Conservation (phyloP, 2,329 filamentous ascomycete genomes). For the Epicoccum nigrum region DNA sequence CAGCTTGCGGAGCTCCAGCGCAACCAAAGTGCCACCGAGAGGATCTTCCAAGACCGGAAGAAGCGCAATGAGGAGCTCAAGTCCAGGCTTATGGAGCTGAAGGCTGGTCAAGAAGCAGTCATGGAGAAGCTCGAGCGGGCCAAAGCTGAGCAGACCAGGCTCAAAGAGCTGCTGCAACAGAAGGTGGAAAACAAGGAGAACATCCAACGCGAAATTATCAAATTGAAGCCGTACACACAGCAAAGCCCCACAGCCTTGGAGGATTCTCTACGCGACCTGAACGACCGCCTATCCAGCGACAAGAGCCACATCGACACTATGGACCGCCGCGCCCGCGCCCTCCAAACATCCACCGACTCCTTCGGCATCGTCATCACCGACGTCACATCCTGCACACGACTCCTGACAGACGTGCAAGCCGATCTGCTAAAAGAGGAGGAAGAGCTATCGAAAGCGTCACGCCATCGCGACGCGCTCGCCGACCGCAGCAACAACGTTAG, state of each 20-base stretch:
- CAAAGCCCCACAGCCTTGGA: slow-evolving; percentile 87
- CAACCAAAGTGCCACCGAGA: slow-evolving; percentile 80
- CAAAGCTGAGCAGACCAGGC: slow-evolving; percentile 77
- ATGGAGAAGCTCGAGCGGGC: slow-evolving; percentile 81
- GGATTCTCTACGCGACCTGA: slow-evolving; percentile 79
- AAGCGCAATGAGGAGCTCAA: slow-evolving; percentile 87
- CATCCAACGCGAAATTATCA: slow-evolving; percentile 82
- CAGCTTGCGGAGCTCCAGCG: slow-evolving; percentile 80
- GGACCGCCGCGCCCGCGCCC: slow-evolving; percentile 82
- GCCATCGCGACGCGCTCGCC: slow-evolving; percentile 84
- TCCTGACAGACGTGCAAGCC: slow-evolving; percentile 84
- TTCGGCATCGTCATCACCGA: slow-evolving; percentile 85
- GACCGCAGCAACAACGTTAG: slow-evolving; percentile 88
- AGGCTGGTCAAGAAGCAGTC: slow-evolving; percentile 81
- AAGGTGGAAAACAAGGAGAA: slow-evolving; percentile 73
- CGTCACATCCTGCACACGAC: slow-evolving; percentile 83
- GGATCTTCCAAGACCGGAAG: slow-evolving; percentile 81
- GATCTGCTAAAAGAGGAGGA: slow-evolving; percentile 92
- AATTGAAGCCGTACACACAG: slow-evolving; percentile 88
- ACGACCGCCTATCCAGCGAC: slow-evolving; percentile 76
- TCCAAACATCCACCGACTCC: slow-evolving; percentile 91
- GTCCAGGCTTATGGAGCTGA: slow-evolving; percentile 77
- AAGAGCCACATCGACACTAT: slow-evolving; percentile 85
- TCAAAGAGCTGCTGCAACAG: slow-evolving; percentile 74
- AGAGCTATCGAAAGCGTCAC: slow-evolving; percentile 77